Conservation (phyloP, 2,329 filamentous ascomycete species). For the Sporothrix brunneoviolacea region DNA sequence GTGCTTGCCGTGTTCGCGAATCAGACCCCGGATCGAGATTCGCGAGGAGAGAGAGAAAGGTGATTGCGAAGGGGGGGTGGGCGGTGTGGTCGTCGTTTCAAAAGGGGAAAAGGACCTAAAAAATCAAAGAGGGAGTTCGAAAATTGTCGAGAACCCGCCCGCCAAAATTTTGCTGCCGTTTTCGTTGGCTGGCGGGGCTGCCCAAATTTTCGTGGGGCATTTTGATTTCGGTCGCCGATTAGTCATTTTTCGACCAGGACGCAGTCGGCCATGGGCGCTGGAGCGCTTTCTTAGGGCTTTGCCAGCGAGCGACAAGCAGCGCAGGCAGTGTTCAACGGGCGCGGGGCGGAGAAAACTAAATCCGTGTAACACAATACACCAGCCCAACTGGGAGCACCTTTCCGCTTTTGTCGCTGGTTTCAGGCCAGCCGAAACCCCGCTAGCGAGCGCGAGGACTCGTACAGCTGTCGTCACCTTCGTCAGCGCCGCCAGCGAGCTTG, state of each 20-base stretch:
- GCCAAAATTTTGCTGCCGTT: slow-evolving; percentile 14
- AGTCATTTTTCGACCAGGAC: neutral
- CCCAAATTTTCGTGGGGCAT: slow-evolving; percentile 12
- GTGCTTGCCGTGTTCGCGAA: neutral
- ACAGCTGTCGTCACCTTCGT: slow-evolving; percentile 8
- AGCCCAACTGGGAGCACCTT: neutral
- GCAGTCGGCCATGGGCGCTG: neutral
- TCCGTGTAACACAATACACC: slow-evolving; percentile 5
- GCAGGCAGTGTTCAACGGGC: no score
- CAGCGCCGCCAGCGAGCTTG: neutral
- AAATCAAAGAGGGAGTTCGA: neutral
- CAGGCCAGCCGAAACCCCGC: slow-evolving; percentile 3
- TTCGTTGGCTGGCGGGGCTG: slow-evolving; percentile 11
- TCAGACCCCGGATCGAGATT: no score
- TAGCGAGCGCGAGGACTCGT: slow-evolving; percentile 3
- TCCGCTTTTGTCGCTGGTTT: slow-evolving; percentile 1
- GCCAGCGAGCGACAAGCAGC: no score
- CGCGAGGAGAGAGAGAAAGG: no score
- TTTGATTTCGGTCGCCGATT: neutral
- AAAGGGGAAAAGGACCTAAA: neutral
- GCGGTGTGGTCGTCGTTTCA: no score
- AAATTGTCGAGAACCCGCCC: slow-evolving; percentile 5
- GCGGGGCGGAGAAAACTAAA: no score
- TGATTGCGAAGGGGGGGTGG: no score
- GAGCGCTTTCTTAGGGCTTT: slow-evolving; percentile 8